Evolutionary conservation across 192 early-diverging fungal species (phyloP).

Genomic region (Umbelopsis sp.): DNA sequence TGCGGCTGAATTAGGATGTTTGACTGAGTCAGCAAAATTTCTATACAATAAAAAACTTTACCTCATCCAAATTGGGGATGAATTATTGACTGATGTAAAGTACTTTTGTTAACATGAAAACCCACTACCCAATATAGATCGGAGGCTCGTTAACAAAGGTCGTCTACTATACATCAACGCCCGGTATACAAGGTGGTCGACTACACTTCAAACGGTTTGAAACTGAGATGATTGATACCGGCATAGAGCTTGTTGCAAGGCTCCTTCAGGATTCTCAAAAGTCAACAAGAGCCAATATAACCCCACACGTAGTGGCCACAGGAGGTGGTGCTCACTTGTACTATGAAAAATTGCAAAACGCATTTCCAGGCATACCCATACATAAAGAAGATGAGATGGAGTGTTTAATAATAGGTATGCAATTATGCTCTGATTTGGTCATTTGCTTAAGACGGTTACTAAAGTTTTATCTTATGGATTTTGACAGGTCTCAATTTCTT

Average conservation of each 20-base stretch:
- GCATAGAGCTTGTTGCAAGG: constrained; percentile 79
- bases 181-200: constrained; percentile 70
- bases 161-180: constrained; percentile 64
- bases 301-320: constrained; percentile 77
- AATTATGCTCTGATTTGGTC: neutral
- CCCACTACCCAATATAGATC: constrained; percentile 42
- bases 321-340: constrained; percentile 88
- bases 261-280: constrained; percentile 55
- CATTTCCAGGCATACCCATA: constrained; percentile 64
- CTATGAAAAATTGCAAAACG: constrained; percentile 55
- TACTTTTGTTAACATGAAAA: neutral
- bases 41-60: neutral
- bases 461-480: neutral
- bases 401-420: constrained; percentile 69
- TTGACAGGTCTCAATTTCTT: constrained; percentile 84
- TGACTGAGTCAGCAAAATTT: constrained; percentile 16
- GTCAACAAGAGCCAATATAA: constrained; percentile 31
- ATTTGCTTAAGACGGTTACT: neutral
- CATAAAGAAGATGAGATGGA: constrained; percentile 95
- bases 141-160: constrained; percentile 78
- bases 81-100: neutral
- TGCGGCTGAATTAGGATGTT: neutral
- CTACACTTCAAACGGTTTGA: constrained; percentile 94
- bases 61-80: neutral
- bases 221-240: constrained; percentile 88